These are phyloP conservation scores for Euphorbia pulcherrima DNA, from an alignment of 345 rosid species.

Conservation along the genomic window DNA sequence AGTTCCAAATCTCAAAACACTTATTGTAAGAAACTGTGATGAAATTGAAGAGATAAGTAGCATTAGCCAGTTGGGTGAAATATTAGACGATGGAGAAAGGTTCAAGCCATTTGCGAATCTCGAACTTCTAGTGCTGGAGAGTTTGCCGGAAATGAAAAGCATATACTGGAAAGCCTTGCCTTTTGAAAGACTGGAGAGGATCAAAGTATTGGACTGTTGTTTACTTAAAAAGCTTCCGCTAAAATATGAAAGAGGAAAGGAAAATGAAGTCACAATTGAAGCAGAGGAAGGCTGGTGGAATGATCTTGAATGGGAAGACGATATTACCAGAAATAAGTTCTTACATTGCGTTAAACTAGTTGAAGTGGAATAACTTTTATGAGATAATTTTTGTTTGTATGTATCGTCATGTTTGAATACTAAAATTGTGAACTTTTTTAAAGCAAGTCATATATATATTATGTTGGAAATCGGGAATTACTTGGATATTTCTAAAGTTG, in stretches of 20 bases:
- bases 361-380: too few relatives aligned
- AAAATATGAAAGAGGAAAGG: background rate
- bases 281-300: background rate
- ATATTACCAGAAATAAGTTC: background rate
- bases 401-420: too few relatives aligned
- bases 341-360: background rate
- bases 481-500: too few relatives aligned
- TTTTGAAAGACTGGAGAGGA: background rate
- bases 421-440: too few relatives aligned
- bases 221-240: background rate
- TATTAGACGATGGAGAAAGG: too few relatives aligned
- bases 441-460: too few relatives aligned
- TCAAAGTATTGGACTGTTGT: background rate
- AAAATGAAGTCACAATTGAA: background rate
- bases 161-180: background rate
- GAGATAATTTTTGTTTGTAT: too few relatives aligned
- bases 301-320: background rate
- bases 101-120: background rate
- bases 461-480: too few relatives aligned
- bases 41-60: slow-evolving; percentile 1
- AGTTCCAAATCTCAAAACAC: background rate
- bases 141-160: background rate
- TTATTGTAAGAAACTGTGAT: background rate
- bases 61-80: background rate
- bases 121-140: background rate